Evolutionary conservation across 2,329 filamentous ascomycete genomes (phyloP), one percentile per base, ranked within the genome.

Genomic region (Cercospora citrullina): DNA sequence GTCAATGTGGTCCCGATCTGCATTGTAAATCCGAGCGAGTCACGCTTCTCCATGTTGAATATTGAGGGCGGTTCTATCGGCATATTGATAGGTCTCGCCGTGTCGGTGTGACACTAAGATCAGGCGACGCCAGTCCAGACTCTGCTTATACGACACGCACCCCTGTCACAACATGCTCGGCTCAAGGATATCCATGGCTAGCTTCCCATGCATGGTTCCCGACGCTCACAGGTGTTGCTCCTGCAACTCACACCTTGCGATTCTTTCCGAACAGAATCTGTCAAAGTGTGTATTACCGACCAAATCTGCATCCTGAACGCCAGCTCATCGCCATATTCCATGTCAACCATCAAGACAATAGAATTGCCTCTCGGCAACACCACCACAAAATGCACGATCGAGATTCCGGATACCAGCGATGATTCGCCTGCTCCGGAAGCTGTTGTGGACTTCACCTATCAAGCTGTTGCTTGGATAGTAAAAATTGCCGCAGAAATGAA

Each of bases 401-500:
- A 65, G 42, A 33, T 65, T 14, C 57, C 64, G 21, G 55, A 61
- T 55, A 23, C 42, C 2, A 36, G 36, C 42, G 28, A 60, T 9
- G 42, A 60, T 16, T 53, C 62, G 48, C 57, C 42, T 14, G 31
- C 39, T 65, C 64, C 57, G 26, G 39, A 23, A 36, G 57, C 45
- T 33, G 58, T 65, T 3, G 42, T 65, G 14, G 64, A 65, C 42
- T 65, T 65, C 58, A 65, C 64, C 8, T 65, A 65, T 16, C 26
- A 65, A 23, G 55, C 45, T 8, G 58, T 60, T 5, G 57, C 64
- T 26, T 65, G 64, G 64, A 39, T 65, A 18, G 64, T 65, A 7
- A 65, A 65, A 16, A 31, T 65, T 10, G 64, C 64, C 7, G 39
- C 64, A 60, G 58, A 65, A 28, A 65, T 65, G 33, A 65, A 42